Conservation (phyloP, 768 basidiomycete species). For the Rhizopogon rudus region DNA sequence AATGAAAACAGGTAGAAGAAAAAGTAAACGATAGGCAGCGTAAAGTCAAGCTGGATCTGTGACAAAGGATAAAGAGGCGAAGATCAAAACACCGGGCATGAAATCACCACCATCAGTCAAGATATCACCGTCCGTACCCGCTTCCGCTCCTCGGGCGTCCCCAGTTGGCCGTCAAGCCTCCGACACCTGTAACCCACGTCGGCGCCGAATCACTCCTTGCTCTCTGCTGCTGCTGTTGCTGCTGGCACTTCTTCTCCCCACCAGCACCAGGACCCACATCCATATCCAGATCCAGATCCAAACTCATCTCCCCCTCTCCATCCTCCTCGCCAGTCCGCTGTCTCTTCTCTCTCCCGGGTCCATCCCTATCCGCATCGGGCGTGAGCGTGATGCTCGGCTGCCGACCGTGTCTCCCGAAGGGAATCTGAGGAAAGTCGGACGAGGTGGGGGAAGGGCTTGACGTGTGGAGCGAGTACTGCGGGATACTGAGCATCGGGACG, state of each 20-base stretch:
- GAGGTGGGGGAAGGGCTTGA: slow-evolving; percentile 25
- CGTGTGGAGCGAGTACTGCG: slow-evolving; percentile 22
- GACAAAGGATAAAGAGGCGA: not conserved
- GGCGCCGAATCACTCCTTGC: slow-evolving; percentile 21
- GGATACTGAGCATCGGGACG: slow-evolving; percentile 22
- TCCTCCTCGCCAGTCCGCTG: slow-evolving; percentile 12
- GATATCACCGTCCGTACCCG: slow-evolving; percentile 21
- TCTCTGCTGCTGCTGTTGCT: slow-evolving; percentile 14
- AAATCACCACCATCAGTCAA: not conserved
- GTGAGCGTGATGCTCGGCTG: slow-evolving; percentile 28
- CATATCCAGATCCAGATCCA: not conserved
- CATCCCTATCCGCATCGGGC: slow-evolving; percentile 17
- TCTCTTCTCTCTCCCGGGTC: slow-evolving; percentile 18
- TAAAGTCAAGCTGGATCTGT: not conserved
- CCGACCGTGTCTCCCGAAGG: slow-evolving; percentile 13
- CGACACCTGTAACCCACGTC: slow-evolving; percentile 16
- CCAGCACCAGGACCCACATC: slow-evolving; percentile 6
- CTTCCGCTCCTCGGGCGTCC: slow-evolving; percentile 21
- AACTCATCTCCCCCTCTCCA: slow-evolving; percentile 20
- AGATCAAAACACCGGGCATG: not conserved
- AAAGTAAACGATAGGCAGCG: not conserved
- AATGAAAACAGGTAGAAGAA: not conserved
- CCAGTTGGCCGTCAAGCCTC: slow-evolving; percentile 26
- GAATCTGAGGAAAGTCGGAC: slow-evolving; percentile 12
- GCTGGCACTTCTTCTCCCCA: slow-evolving; percentile 8